phyloP scores from a whole-genome alignment of 1,284 basidiomycete species.

The Mrakiaceae sp. region DNA sequence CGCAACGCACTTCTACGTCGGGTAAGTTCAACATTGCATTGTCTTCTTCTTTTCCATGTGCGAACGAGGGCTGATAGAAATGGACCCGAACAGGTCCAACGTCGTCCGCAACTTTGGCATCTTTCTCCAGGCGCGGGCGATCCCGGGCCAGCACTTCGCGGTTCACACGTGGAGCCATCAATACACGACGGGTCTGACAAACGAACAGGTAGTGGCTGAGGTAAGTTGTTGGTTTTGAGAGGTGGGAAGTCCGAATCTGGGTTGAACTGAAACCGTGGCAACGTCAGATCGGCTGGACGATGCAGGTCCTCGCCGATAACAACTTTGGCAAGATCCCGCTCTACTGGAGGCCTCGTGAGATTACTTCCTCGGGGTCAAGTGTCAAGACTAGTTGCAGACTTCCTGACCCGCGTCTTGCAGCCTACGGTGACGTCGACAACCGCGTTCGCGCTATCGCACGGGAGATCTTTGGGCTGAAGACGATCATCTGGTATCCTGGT shows the following conservation, averaged over 20 bases:
- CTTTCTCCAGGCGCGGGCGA: conserved; percentile 18
- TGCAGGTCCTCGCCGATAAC: conserved; percentile 66
- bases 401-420: conserved; percentile 42
- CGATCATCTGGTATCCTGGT: conserved; percentile 34
- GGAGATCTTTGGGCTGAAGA: conserved; percentile 34
- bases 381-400: conserved; percentile 24
- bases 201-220: conserved; percentile 57
- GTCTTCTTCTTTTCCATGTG: not conserved
- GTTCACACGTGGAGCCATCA: conserved; percentile 55
- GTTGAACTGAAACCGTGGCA: too few species aligned
- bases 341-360: conserved; percentile 38
- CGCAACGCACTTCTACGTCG: conserved; percentile 61
- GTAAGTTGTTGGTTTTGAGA: too few species aligned
- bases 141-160: conserved; percentile 20
- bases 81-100: not conserved
- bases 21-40: conserved; percentile 50
- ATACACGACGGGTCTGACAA: conserved; percentile 65
- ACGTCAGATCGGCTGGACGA: conserved; percentile 56
- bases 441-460: conserved; percentile 42
- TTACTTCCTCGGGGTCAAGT: not conserved
- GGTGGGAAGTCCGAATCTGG: too few species aligned
- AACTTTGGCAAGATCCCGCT: conserved; percentile 59
- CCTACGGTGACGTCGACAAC: conserved; percentile 63
- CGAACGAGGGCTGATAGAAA: not conserved
- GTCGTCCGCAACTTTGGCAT: not conserved